phyloP scores from a whole-genome alignment of 129 eudicot species.

The Arctium lappa region DNA sequence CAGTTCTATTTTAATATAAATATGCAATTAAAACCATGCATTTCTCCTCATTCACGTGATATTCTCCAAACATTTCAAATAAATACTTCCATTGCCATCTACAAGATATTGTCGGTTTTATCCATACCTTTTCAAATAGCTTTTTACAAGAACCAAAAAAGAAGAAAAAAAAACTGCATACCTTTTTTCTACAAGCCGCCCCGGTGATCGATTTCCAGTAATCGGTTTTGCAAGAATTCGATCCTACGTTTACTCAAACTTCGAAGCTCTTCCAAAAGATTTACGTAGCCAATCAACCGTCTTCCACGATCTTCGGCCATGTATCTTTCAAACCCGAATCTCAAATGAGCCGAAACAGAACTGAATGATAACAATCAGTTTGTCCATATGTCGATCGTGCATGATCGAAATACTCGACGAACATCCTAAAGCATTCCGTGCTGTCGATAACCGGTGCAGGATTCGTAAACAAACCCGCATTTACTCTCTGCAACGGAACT shows the following conservation, averaged over 20 bases:
- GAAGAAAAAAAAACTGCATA: no score
- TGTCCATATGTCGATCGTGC: constrained; percentile 28
- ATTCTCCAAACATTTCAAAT: no score
- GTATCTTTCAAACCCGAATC: constrained; percentile 35
- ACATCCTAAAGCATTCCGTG: constrained; percentile 27
- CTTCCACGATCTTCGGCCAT: constrained; percentile 21
- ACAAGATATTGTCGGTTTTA: no score
- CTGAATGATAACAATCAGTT: neutral
- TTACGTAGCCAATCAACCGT: constrained; percentile 16
- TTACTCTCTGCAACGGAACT: neutral
- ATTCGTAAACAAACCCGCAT: neutral
- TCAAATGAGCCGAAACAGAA: constrained; percentile 11
- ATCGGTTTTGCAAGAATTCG: neutral
- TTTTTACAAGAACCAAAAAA: no score
- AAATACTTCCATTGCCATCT: no score
- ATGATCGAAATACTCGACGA: constrained; percentile 37
- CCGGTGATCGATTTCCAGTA: neutral
- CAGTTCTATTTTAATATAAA: no score
- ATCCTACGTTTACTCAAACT: constrained; percentile 18
- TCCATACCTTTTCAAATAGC: no score
- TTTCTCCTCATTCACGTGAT: no score
- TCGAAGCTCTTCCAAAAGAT: constrained; percentile 41
- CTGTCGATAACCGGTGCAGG: neutral
- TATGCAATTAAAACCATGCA: no score
- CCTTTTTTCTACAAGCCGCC: neutral